Evolutionary conservation across 2,329 filamentous ascomycete species (phyloP), one percentile per base, ranked within the genome.

Genomic region (Amylocarpus encephaloides): DNA sequence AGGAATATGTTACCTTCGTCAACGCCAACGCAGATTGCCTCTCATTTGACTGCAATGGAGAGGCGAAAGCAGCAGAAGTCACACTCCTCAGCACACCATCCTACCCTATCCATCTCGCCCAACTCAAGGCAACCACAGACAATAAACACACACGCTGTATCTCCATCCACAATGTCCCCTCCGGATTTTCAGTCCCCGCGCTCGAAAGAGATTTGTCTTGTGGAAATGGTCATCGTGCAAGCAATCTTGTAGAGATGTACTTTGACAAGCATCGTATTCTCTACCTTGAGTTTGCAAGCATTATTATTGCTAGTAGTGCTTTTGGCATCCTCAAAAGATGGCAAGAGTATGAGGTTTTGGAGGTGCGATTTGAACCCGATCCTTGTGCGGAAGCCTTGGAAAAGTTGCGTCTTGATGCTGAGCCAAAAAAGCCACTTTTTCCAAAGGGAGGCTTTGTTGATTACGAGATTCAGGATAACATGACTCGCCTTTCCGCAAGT

Each of bases 381-480:
- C 56, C 56, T 12, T 65, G 62, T 44, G 52, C 53, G n/a, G 51
- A 56, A 6, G 36, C 39, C 2, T 33, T 64, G 1, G 56, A 60
- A 22, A 56, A 63, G 26, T 49, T 64, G 42, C 10, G 34, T 2
- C 15, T 49, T 13, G 45, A 48, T 2, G 43, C 46, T 1, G 12
- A 35, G 30, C 42, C 50, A 4, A 41, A 49, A 35, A 51, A 34
- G 10, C 51, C 47, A 2, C 32, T 57, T 13, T 43, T 52, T 6
- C 53, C 53, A 9, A 35, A 36, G 18, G 41, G 22, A 6, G 50
- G 42, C 6, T 52, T 46, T 19, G 2, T 46, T 16, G 32, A 46
- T 46, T 15, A 30, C 6, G 16, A 11, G 5, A 40, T 18, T 40
- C 10, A 4, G 22, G 22, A 4, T 7, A 26, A 26, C 22, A 26